Base-by-base conservation (phyloP, 2,329 filamentous ascomycete species). In the Nemania sp. region DNA sequence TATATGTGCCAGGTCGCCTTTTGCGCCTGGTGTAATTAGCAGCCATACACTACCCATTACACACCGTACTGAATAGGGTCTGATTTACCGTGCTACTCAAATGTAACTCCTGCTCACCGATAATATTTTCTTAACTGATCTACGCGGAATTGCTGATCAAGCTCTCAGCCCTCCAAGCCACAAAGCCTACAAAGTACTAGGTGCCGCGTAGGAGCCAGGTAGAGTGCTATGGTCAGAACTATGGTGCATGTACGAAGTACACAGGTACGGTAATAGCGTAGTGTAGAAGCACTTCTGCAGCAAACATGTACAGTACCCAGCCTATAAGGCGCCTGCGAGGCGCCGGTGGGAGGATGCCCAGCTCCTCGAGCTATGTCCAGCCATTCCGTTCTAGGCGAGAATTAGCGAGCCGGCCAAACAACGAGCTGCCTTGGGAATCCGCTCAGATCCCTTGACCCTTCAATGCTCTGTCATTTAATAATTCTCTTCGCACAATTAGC, bases 341-440 rank as follows among this genome's bases (percentile, higher is more conserved):
- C 43, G 43, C 31, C n/a, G 3, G n/a, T 26, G 15, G 12, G 54
- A 50, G 48, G 51, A 52, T 44, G 60, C 53, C 61, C 56, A 61
- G 60, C 56, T 61, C 62, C 57, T 61, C 55, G 55, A 59, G 56
- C 51, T 59, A 42, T 56, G 54, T 54, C 40, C 30, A 54, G 51
- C 61, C 57, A 63, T 66, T 63, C 63, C 63, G 46, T 61, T 63
- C 40, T 56, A 54, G 61, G 64, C 56, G 53, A 64, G 55, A 60
- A 60, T 66, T 66, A 65, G 64, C 64, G 64, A 66, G 54, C 42
- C 47, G 40, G 54, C 55, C 50, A 57, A 43, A 51, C 54, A 28
- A 39, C 33, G 52, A 44, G 40, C 49, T 50, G 51, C 46, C 24
- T 55, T 57, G 56, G 57, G 50, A 58, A 48, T 36, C 52, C 39